A percentile compares a stretch with the other conserved stretches of the same genome.
These are phyloP conservation scores for Komagataella phaffii DNA, from an alignment of 805 yeast genomes.

Conservation along the genomic window DNA sequence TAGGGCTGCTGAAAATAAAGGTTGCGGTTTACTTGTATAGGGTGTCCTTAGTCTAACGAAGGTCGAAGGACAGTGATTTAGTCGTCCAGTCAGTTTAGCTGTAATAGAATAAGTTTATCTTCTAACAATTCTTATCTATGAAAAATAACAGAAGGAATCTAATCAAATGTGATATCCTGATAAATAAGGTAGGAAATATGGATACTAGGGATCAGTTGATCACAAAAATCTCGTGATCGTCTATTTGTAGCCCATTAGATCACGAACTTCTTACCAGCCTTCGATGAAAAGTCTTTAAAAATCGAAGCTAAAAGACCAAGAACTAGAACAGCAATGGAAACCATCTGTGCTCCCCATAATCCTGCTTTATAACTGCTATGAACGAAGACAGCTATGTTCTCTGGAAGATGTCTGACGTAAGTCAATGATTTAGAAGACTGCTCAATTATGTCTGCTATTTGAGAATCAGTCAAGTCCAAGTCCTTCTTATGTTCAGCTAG, in stretches of 20 bases:
- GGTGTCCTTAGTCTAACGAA: too few relatives aligned
- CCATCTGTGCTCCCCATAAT: slow-evolving; percentile 13
- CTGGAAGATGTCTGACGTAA: slow-evolving; percentile 7
- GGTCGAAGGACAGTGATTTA: too few relatives aligned
- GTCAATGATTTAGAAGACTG: slow-evolving; percentile 13
- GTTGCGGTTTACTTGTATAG: too few relatives aligned
- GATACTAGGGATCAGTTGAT: too few relatives aligned
- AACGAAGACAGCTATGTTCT: slow-evolving; percentile 10
- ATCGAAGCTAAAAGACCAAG: not conserved
- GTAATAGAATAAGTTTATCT: too few relatives aligned
- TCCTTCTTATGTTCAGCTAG: not conserved
- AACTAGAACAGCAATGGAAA: not conserved
- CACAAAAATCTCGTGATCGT: not conserved
- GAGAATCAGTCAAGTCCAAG: slow-evolving; percentile 3
- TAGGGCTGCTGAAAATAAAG: too few relatives aligned
- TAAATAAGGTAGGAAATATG: too few relatives aligned
- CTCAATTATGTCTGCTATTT: slow-evolving; percentile 10
- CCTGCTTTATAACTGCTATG: slow-evolving; percentile 14
- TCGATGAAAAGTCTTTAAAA: not conserved
- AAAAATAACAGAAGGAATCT: too few relatives aligned
- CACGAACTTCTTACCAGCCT: not conserved
- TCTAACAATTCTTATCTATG: too few relatives aligned
- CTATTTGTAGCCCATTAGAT: not conserved
- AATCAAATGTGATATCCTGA: too few relatives aligned
- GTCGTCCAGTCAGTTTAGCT: too few relatives aligned